These are phyloP conservation scores for Pouteria glomerata DNA, from an alignment of 148 eudicot species.

Conservation along the genomic window DNA sequence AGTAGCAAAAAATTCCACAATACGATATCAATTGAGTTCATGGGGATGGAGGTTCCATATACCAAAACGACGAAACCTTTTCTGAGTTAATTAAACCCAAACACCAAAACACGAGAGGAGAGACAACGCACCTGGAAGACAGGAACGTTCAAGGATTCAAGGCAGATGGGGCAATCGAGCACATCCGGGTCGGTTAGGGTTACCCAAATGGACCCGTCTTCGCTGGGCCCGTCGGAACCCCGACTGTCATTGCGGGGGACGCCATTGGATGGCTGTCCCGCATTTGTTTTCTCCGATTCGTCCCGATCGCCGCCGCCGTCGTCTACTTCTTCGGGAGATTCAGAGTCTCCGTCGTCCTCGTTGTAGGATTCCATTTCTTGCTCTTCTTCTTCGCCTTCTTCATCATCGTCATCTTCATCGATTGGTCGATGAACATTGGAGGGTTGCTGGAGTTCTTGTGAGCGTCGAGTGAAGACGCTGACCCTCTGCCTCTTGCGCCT, in stretches of 20 bases:
- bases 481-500: constrained; percentile 28
- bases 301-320: not conserved
- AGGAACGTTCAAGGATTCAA: constrained; percentile 49
- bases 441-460: not conserved
- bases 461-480: not conserved
- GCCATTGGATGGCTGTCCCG: not conserved
- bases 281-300: not conserved
- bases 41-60: not conserved
- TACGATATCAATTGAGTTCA: not conserved
- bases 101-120: not conserved
- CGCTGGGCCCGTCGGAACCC: not conserved
- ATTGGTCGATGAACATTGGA: not conserved
- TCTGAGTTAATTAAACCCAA: no score
- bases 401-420: not conserved
- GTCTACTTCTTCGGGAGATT: not conserved
- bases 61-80: no score
- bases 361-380: not conserved
- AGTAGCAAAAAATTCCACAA: not conserved
- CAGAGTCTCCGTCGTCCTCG: constrained; percentile 5
- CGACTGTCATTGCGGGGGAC: not conserved
- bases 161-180: constrained; percentile 72
- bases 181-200: constrained; percentile 76
- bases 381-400: constrained; percentile 9
- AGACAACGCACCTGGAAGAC: constrained; percentile 57
- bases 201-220: constrained; percentile 27